phyloP scores from a whole-genome alignment of 1,139 yeast species.

The Ogataea hybrid region DNA sequence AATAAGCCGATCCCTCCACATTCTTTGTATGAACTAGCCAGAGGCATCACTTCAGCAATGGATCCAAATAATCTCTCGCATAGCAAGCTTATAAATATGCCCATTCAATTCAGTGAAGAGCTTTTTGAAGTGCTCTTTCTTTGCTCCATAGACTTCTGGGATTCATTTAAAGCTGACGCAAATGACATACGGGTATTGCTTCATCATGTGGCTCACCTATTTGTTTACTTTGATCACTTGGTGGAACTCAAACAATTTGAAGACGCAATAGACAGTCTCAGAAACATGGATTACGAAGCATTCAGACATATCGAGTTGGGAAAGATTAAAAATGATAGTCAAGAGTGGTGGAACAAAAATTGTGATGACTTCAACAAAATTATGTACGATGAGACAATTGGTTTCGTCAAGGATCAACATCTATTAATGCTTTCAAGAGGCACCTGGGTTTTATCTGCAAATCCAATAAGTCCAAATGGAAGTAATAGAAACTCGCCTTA shows the following conservation, averaged over 20 bases:
- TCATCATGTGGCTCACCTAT: slow-evolving; percentile 37
- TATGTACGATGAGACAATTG: slow-evolving; percentile 59
- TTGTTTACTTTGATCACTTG: slow-evolving; percentile 34
- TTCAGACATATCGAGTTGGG: slow-evolving; percentile 57
- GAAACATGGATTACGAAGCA: slow-evolving; percentile 44
- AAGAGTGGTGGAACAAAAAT: slow-evolving; percentile 35
- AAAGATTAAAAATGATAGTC: slow-evolving; percentile 38
- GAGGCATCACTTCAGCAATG: too few relatives aligned
- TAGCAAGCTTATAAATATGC: slow-evolving; percentile 20
- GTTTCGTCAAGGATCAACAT: slow-evolving; percentile 79
- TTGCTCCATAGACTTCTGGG: slow-evolving; percentile 66
- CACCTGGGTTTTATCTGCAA: slow-evolving; percentile 76
- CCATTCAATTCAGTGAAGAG: slow-evolving; percentile 51
- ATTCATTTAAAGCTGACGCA: slow-evolving; percentile 55
- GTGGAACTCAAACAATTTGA: slow-evolving; percentile 34
- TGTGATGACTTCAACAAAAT: slow-evolving; percentile 46
- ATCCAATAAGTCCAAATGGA: slow-evolving; percentile 49
- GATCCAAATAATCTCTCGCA: too few relatives aligned
- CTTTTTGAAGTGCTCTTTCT: slow-evolving; percentile 56
- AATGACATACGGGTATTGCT: slow-evolving; percentile 52
- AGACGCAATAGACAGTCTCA: slow-evolving; percentile 45
- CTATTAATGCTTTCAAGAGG: slow-evolving; percentile 72
- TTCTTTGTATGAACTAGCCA: neutral
- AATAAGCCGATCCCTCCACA: neutral
- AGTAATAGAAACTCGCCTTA: slow-evolving; percentile 31